Percentiles rank a stretch among this genome's conserved stretches.
Conservation (phyloP, 768 basidiomycete species). For the Kwoniella sp. region DNA sequence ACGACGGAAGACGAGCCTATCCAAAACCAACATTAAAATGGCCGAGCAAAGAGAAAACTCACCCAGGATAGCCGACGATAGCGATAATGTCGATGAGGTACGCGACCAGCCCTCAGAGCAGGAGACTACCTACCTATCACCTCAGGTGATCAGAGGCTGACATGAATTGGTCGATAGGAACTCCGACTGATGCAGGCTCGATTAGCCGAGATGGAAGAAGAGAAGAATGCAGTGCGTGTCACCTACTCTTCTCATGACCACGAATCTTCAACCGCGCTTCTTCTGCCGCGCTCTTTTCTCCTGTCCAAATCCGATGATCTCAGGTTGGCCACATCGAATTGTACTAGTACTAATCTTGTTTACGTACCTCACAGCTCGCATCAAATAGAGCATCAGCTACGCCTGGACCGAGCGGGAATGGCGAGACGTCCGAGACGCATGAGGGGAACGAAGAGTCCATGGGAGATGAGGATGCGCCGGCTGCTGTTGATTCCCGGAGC, state of each 20-base stretch:
- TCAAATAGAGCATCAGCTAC: constrained; percentile 35
- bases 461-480: constrained; percentile 71
- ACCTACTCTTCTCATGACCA: neutral
- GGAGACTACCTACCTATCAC: neutral
- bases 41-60: constrained; percentile 41
- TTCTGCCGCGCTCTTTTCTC: neutral
- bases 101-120: constrained; percentile 8
- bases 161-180: constrained; percentile 39
- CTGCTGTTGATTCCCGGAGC: constrained; percentile 78
- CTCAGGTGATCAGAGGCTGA: too few relatives aligned
- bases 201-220: constrained; percentile 55
- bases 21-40: constrained; percentile 29
- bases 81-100: constrained; percentile 49
- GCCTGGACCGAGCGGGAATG: constrained; percentile 28
- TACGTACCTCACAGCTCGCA: constrained; percentile 23
- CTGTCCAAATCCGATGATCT: too few relatives aligned
- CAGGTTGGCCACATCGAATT: too few relatives aligned
- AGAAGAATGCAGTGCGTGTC: constrained; percentile 47
- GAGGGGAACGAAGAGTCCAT: constrained; percentile 60
- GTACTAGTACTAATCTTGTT: too few relatives aligned
- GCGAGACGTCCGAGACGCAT: constrained; percentile 21
- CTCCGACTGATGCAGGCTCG: constrained; percentile 54
- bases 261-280: constrained; percentile 2
- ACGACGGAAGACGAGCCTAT: too few relatives aligned
- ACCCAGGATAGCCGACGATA: constrained; percentile 41